Evolutionary conservation across 768 basidiomycete species (phyloP), one percentile per base, ranked within the genome.

Genomic region (Hypholoma sublateritium): DNA sequence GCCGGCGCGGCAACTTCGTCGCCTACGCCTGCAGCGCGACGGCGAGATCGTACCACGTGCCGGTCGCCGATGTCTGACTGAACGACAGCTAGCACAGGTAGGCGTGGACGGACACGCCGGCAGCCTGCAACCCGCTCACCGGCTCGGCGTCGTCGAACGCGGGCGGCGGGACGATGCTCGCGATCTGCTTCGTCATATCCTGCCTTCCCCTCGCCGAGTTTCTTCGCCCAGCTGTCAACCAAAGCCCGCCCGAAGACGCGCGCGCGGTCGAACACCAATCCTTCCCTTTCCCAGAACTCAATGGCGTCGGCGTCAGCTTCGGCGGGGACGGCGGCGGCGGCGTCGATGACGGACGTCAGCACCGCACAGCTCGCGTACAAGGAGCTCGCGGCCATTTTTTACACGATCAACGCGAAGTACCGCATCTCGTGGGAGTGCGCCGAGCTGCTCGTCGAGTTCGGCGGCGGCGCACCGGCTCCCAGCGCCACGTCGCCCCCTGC

Each of bases 361-460:
- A 36, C 51, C 9, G 55, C 63, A 6, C 72, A 73, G 48, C 52
- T 69, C 3, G 76, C 77, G 3, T 81, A 84, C 65, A 84, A 82
- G 55, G 82, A 85, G 35, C 73, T 89, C 41, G 77, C 82, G 0
- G 71, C 83, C 0, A 73, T 80, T 3, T 84, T 88, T 57, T 81
- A 83, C 52, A 77, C 78, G 11, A 83, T 94, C 63, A 88, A 87
- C 47, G 77, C 82, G 19, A 88, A 85, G 65, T 96, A 93, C 65
- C 81, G 80, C n/a, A 83, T 93, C 43, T 86, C 90, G 32, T 93
- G 93, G 91, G 93, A 94, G 62, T 93, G 92, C 65, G 93, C 93
- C 0, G 90, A 91, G 65, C 73, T 96, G 19, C 78, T 96, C 36
- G 88, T 95, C 50, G 91, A 95, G 66, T 79, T 96, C 1, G 91